These are phyloP conservation scores for Fusarium siculi DNA, from an alignment of 2,329 filamentous ascomycete genomes.

Conservation along the genomic window DNA sequence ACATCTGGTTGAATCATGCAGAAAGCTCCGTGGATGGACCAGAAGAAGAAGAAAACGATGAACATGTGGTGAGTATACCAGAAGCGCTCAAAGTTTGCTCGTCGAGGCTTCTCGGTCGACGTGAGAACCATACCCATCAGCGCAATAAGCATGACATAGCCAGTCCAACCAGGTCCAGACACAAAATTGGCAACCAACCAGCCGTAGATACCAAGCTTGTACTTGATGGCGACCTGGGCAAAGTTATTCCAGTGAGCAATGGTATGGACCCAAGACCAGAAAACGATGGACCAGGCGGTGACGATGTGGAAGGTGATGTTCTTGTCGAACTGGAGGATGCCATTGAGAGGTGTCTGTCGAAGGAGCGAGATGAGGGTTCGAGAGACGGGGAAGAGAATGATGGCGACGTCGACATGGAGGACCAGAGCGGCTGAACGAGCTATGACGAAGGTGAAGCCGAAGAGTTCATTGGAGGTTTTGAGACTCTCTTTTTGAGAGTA, in stretches of 20 bases:
- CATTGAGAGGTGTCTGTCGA: conserved; percentile 83
- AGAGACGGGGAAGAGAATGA: conserved; percentile 85
- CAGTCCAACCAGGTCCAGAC: conserved; percentile 85
- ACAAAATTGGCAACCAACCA: conserved; percentile 81
- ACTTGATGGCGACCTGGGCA: conserved; percentile 77
- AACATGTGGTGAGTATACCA: conserved; percentile 94
- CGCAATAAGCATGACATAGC: conserved; percentile 83
- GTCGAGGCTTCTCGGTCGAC: conserved; percentile 79
- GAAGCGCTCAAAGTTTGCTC: conserved; percentile 88
- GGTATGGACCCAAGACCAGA: conserved; percentile 88
- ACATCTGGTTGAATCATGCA: conserved; percentile 91
- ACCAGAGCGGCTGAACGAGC: conserved; percentile 80
- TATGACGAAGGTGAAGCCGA: conserved; percentile 81
- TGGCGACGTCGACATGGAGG: conserved; percentile 82
- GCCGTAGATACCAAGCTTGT: conserved; percentile 81
- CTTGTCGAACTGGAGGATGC: conserved; percentile 89
- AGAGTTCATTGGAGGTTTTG: conserved; percentile 70
- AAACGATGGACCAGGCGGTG: conserved; percentile 87
- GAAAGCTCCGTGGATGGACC: conserved; percentile 89
- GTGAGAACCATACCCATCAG: conserved; percentile 83
- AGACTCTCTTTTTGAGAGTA: conserved; percentile 83
- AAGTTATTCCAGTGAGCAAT: conserved; percentile 91
- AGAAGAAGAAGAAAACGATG: conserved; percentile 89
- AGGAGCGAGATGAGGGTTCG: conserved; percentile 84
- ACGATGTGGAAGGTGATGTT: conserved; percentile 90